Evolutionary conservation across 352 stramenopile species (phyloP).

Genomic region (Aphanomyces invadans): DNA sequence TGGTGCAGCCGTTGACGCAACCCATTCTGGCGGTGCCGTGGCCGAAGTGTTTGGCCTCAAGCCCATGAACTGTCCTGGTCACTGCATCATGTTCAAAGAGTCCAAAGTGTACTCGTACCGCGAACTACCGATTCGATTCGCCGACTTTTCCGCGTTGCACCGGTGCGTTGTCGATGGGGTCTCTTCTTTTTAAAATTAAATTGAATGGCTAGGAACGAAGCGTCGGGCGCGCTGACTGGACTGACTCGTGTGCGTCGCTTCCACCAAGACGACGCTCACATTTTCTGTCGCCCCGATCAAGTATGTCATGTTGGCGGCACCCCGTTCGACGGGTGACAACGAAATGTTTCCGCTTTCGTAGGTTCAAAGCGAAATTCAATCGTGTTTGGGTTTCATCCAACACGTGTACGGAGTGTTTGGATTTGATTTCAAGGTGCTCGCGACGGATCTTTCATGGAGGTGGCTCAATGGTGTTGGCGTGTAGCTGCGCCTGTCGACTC

Average conservation of each 20-base stretch:
- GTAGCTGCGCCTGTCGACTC: slow-evolving; percentile 83
- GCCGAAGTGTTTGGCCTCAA: slow-evolving; percentile 95
- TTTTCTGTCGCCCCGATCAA: slow-evolving; percentile 93
- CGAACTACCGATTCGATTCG: slow-evolving; percentile 91
- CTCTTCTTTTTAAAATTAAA: slow-evolving; percentile 10
- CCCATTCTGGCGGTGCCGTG: slow-evolving; percentile 51
- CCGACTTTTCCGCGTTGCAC: slow-evolving; percentile 93
- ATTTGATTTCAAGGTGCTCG: slow-evolving; percentile 91
- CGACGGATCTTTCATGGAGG: slow-evolving; percentile 24
- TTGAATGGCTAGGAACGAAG: slow-evolving; percentile 75
- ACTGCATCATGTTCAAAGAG: slow-evolving; percentile 97
- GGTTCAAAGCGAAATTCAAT: slow-evolving; percentile 93
- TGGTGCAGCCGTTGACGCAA: not conserved
- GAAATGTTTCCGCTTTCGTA: slow-evolving; percentile 37
- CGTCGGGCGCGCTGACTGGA: slow-evolving; percentile 92
- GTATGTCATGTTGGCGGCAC: slow-evolving; percentile 11
- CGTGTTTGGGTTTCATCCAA: slow-evolving; percentile 91
- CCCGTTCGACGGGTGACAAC: no score
- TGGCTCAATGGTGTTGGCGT: slow-evolving; percentile 3
- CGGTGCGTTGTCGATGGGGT: no score
- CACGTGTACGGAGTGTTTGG: slow-evolving; percentile 92
- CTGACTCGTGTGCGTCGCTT: slow-evolving; percentile 96
- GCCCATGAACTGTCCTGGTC: slow-evolving; percentile 98
- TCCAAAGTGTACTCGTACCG: slow-evolving; percentile 91
- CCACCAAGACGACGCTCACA: slow-evolving; percentile 98